These are phyloP conservation scores for Claviceps humidiphila DNA, from an alignment of 2,329 filamentous ascomycete species.

Conservation along the genomic window DNA sequence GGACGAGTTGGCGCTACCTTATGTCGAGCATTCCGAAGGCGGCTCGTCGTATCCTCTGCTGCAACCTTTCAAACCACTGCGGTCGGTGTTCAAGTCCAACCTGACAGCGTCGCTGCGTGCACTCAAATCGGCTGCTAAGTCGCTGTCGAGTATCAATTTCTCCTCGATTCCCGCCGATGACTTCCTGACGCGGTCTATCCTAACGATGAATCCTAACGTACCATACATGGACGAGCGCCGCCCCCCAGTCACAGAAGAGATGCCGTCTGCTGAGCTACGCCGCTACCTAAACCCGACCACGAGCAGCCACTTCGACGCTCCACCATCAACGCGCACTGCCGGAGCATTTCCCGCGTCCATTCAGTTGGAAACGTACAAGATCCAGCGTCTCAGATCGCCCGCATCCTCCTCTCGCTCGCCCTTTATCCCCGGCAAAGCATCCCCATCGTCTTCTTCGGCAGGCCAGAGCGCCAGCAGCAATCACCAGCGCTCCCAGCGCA, in stretches of 20 bases:
- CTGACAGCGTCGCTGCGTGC: conserved; percentile 53
- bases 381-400: conserved; percentile 33
- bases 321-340: conserved; percentile 12
- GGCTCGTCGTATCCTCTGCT: conserved; percentile 13
- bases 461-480: conserved; percentile 8
- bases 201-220: conserved; percentile 52
- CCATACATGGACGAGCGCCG: conserved; percentile 56
- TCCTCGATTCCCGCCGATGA: conserved; percentile 53
- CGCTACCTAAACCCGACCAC: conserved; percentile 55
- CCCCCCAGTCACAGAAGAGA: conserved; percentile 48
- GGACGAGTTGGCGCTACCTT: conserved; percentile 27
- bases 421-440: background rate
- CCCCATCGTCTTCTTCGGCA: background rate
- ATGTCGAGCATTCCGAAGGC: conserved; percentile 15
- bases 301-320: conserved; percentile 18
- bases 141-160: conserved; percentile 49
- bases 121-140: conserved; percentile 49
- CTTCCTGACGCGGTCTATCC: conserved; percentile 52
- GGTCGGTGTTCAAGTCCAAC: conserved; percentile 54
- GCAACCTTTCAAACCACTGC: conserved; percentile 34
- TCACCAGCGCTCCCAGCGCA: conserved; percentile 13
- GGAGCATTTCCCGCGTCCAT: conserved; percentile 48
- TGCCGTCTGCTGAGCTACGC: conserved; percentile 51
- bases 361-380: conserved; percentile 59
- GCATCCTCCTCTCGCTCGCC: conserved; percentile 18